A percentile compares a stretch with the other conserved stretches of the same genome.
Evolutionary conservation across 2,329 filamentous ascomycete species (phyloP).

Genomic region (Aspergillus costaricaensis): DNA sequence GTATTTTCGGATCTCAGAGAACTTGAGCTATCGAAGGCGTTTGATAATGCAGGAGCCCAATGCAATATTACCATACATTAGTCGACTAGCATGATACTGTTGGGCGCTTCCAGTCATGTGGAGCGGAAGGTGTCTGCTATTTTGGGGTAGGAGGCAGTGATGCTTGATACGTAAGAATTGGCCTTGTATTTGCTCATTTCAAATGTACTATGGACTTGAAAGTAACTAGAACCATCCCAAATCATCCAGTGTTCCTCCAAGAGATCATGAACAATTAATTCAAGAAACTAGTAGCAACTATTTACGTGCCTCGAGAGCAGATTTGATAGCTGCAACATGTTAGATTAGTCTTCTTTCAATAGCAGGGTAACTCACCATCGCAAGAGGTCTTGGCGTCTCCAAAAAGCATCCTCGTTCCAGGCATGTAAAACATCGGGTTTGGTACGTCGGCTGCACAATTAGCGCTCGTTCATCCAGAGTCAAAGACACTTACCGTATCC

Average conservation of each 20-base stretch:
- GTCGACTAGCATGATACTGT: too few species aligned
- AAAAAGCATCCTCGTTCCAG: slow-evolving; percentile 86
- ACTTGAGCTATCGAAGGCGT: too few species aligned
- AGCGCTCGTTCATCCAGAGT: slow-evolving; percentile 7
- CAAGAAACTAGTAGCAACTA: slow-evolving; percentile 14
- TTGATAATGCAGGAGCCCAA: too few species aligned
- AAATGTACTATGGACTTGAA: not conserved
- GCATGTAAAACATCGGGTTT: slow-evolving; percentile 93
- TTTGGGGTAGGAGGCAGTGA: too few species aligned
- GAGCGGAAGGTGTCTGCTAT: too few species aligned
- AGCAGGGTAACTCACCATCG: slow-evolving; percentile 60
- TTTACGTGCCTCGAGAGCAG: slow-evolving; percentile 36
- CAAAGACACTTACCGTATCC: slow-evolving; percentile 67
- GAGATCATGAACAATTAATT: not conserved
- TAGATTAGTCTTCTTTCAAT: not conserved
- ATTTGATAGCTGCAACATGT: slow-evolving; percentile 44
- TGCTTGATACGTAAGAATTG: too few species aligned
- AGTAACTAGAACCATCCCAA: not conserved
- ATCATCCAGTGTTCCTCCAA: not conserved
- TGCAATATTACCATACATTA: too few species aligned
- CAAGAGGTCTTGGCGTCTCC: slow-evolving; percentile 84
- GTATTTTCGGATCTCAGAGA: too few species aligned
- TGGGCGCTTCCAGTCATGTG: too few species aligned
- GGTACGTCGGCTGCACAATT: slow-evolving; percentile 72
- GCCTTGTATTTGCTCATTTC: too few species aligned